Evolutionary conservation across 352 stramenopile genomes (phyloP), one percentile per base, ranked within the genome.

Genomic region (Pythium volutum): DNA sequence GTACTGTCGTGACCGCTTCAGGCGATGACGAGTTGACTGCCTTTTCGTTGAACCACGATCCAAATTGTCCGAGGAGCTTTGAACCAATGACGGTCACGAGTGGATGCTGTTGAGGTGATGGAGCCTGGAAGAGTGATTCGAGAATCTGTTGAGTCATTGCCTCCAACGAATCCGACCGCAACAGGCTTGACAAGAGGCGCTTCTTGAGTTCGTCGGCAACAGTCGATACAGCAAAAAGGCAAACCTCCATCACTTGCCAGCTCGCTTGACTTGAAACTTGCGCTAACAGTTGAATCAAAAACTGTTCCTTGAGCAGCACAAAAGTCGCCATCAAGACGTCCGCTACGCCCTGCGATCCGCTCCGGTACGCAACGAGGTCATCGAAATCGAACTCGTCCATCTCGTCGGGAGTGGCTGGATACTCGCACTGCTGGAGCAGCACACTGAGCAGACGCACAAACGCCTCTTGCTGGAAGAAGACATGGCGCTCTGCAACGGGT

Each of bases 361-460:
- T 84, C 48, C 81, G 75, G 49, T 84, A 91, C 41, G 75, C 66
- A 18, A 71, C 55, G 31, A 91, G 59, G 38, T 91, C 81, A 49
- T 91, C 79, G 2, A 76, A 57, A 46, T 88, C 78, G 18, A 91
- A 67, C 55, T 89, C 79, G 43, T 89, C 79, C 59, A 87, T 75
- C 27, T 75, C 62, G 3, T 73, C 62, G 4, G 67, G 45, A 4
- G 81, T 75, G 18, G 67, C 65, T 7, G 81, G 71, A 26, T 76
- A 91, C 8, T 69, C 66, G 61, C 79, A 84, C 50, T 91, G 81
- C 23, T 74, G 73, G 11, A 89, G 64, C 47, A 91, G 61, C 25
- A 88, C 74, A 23, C 84, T 68, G 56, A 88, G 75, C 29, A 91
- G 70, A 18, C 69, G 74, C 23, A 75, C 42, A 46, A 84, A 91